Percentiles rank a stretch among this genome's conserved stretches.
These are phyloP conservation scores for Chalaropsis ovoidea DNA, from an alignment of 2,329 filamentous ascomycete genomes.

Conservation along the genomic window DNA sequence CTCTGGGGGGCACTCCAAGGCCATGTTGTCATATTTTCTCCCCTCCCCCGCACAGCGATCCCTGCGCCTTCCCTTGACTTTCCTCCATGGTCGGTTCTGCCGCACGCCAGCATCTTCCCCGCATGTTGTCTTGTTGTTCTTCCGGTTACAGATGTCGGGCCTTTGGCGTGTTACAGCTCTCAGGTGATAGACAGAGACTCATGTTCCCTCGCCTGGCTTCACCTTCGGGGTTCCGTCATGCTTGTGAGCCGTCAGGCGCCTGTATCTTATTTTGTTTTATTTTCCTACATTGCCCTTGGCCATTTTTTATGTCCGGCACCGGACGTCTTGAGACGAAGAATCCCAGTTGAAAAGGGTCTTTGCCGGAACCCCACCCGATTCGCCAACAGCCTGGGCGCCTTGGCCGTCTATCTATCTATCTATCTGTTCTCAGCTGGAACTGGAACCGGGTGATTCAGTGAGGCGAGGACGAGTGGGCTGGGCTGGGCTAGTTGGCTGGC, in stretches of 20 bases:
- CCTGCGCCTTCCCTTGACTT: not conserved
- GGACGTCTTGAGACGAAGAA: not conserved
- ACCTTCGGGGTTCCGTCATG: not conserved
- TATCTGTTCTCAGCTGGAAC: slow-evolving; percentile 2
- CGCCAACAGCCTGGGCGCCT: not conserved
- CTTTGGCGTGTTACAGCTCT: not conserved
- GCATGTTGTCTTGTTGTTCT: slow-evolving; percentile 4
- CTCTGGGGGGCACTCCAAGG: too few species aligned
- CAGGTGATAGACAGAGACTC: not conserved
- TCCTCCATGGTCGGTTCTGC: not conserved
- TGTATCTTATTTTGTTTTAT: not conserved
- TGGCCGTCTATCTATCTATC: not conserved
- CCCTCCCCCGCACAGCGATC: not conserved
- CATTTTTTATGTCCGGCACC: too few species aligned
- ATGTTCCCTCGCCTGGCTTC: not conserved
- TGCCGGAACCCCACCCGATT: not conserved
- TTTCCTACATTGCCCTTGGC: not conserved
- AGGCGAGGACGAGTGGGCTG: not conserved
- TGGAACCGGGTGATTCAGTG: not conserved
- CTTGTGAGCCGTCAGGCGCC: too few species aligned
- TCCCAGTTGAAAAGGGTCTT: not conserved
- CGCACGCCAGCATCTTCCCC: not conserved
- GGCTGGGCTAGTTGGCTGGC: not conserved
- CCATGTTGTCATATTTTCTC: not conserved
- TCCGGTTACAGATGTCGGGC: not conserved